These are phyloP conservation scores for Melanogaster broomeanus DNA, from an alignment of 768 basidiomycete genomes.

Conservation along the genomic window DNA sequence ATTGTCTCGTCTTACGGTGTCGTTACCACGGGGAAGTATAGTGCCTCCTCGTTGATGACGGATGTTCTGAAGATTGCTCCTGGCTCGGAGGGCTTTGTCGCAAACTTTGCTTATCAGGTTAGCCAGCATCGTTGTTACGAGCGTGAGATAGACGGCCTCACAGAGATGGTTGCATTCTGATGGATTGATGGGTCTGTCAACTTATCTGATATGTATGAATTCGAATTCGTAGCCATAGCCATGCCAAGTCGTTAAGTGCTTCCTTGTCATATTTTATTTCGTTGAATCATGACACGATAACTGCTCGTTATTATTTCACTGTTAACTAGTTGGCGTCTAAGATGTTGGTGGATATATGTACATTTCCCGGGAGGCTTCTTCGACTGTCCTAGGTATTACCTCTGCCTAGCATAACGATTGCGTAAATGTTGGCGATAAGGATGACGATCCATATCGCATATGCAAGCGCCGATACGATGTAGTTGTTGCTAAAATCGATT, in stretches of 20 bases:
- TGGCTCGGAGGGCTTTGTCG: slow-evolving; percentile 52
- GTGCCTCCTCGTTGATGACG: slow-evolving; percentile 32
- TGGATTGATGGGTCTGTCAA: background rate
- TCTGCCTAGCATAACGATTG: slow-evolving; percentile 46
- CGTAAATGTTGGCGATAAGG: slow-evolving; percentile 53
- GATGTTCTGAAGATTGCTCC: slow-evolving; percentile 47
- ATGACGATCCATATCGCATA: slow-evolving; percentile 50
- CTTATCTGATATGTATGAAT: background rate
- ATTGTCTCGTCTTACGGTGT: slow-evolving; percentile 62
- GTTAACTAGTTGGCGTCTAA: too few species aligned
- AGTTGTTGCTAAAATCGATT: slow-evolving; percentile 44
- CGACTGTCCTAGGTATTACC: slow-evolving; percentile 13
- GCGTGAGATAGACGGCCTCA: slow-evolving; percentile 61
- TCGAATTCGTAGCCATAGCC: too few species aligned
- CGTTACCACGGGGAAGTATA: slow-evolving; percentile 59
- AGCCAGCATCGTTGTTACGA: slow-evolving; percentile 69
- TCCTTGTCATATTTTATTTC: background rate
- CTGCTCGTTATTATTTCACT: background rate
- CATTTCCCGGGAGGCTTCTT: too few species aligned
- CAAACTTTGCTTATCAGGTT: slow-evolving; percentile 61
- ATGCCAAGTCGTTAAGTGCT: too few species aligned
- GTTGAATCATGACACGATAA: too few species aligned
- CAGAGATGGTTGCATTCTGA: slow-evolving; percentile 50
- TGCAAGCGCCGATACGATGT: slow-evolving; percentile 39
- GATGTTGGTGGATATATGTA: background rate